A percentile compares a stretch with the other conserved stretches of the same genome.
Conservation (phyloP, 768 basidiomycete genomes). For the Phlebiopsis gigantea region DNA sequence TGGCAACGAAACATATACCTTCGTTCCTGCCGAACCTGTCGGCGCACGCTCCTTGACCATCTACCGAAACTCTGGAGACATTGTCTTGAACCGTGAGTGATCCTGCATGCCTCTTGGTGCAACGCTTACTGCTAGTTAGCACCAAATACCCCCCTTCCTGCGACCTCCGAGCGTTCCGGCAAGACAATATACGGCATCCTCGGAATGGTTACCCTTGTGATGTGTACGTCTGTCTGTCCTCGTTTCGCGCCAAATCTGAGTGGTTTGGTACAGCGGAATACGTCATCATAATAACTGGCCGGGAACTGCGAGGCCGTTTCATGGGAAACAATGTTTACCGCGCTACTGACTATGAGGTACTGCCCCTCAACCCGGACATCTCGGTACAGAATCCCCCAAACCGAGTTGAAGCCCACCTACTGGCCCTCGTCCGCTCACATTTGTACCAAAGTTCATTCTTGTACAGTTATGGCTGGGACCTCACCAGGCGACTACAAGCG, state of each 20-base stretch:
- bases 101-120: neutral
- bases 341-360: constrained; percentile 86
- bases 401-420: constrained; percentile 82
- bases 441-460: constrained; percentile 75
- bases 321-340: constrained; percentile 85
- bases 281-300: constrained; percentile 80
- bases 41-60: constrained; percentile 66
- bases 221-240: constrained; percentile 45
- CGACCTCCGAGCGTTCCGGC: constrained; percentile 51
- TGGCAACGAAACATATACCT: constrained; percentile 71
- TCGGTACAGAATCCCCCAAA: constrained; percentile 67
- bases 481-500: constrained; percentile 82
- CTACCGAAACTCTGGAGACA: constrained; percentile 69
- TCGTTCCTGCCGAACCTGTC: constrained; percentile 59
- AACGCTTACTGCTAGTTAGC: constrained; percentile 29
- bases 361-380: constrained; percentile 74
- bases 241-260: neutral
- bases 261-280: constrained; percentile 70
- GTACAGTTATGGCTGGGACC: constrained; percentile 87
- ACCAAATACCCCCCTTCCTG: constrained; percentile 47
- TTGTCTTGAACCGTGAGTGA: constrained; percentile 59
- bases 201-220: constrained; percentile 69
- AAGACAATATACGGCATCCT: constrained; percentile 72
- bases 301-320: constrained; percentile 71
- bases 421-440: constrained; percentile 84